Conservation (phyloP, 805 yeast species). For the Yarrowia divulgata region DNA sequence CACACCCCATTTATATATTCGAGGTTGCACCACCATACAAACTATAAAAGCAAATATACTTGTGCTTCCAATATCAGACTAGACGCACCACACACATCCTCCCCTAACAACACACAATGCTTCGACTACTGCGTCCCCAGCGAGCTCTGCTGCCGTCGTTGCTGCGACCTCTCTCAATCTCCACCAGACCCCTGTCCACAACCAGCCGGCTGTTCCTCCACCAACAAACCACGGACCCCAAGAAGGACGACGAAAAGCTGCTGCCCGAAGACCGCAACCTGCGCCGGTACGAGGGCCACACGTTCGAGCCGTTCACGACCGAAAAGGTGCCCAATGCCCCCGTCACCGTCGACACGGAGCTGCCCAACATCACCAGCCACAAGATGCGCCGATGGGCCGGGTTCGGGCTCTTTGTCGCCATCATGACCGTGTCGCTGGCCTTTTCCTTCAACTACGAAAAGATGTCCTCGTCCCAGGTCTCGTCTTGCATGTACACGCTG, state of each 20-base stretch:
- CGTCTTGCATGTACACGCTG: slow-evolving; percentile 83
- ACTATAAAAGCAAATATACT: slow-evolving; percentile 36
- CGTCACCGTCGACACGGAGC: slow-evolving; percentile 74
- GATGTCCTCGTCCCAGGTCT: slow-evolving; percentile 84
- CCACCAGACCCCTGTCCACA: slow-evolving; percentile 13
- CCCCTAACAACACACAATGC: slow-evolving; percentile 20
- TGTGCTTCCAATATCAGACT: slow-evolving; percentile 6
- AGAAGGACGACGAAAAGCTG: slow-evolving; percentile 32
- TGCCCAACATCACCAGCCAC: slow-evolving; percentile 65
- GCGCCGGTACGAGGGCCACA: slow-evolving; percentile 33
- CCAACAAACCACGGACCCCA: slow-evolving; percentile 19
- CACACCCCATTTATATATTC: not conserved
- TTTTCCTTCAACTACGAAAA: slow-evolving; percentile 93
- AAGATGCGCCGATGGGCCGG: slow-evolving; percentile 60
- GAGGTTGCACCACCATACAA: not conserved
- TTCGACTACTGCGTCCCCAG: slow-evolving; percentile 24
- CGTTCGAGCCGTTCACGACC: slow-evolving; percentile 30
- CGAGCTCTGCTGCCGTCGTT: slow-evolving; percentile 7
- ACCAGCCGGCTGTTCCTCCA: slow-evolving; percentile 23
- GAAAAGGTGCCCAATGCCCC: slow-evolving; percentile 48
- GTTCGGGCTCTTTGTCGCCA: slow-evolving; percentile 61
- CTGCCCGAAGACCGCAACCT: slow-evolving; percentile 35
- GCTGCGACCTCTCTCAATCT: slow-evolving; percentile 11
- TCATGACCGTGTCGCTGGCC: slow-evolving; percentile 62
- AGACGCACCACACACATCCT: not conserved